Conservation (phyloP, 2,329 filamentous ascomycete genomes). For the Exophiala viscosa region DNA sequence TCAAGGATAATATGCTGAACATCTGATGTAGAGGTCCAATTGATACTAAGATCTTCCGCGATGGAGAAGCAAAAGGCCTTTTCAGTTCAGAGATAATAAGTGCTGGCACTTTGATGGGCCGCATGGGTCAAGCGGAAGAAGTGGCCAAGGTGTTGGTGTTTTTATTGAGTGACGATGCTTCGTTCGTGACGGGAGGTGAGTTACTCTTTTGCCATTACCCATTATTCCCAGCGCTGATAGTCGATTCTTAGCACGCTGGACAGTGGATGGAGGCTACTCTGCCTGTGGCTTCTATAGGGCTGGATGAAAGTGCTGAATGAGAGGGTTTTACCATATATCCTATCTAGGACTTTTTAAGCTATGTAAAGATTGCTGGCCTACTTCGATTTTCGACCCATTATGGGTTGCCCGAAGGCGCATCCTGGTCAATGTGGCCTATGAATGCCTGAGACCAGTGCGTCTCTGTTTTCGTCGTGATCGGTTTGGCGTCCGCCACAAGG, state of each 20-base stretch:
- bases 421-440: conserved; percentile 14
- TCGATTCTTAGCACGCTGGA: conserved; percentile 10
- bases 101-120: conserved; percentile 13
- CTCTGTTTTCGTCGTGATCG: conserved; percentile 1
- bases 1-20: neutral
- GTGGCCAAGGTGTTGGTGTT: conserved; percentile 47
- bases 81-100: conserved; percentile 11
- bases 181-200: conserved; percentile 45
- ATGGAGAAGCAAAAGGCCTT: conserved; percentile 12
- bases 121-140: conserved; percentile 28
- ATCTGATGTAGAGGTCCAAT: conserved; percentile 8
- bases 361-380: too few species aligned
- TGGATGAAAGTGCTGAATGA: conserved; percentile 14
- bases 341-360: too few species aligned
- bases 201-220: neutral
- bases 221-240: neutral
- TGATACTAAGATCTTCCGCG: conserved; percentile 18
- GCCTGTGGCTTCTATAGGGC: conserved; percentile 17
- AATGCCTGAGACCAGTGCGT: conserved; percentile 14
- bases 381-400: too few species aligned
- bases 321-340: too few species aligned
- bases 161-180: conserved; percentile 44
- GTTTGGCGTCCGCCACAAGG: neutral
- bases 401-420: neutral
- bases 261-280: conserved; percentile 16